Evolutionary conservation across 2,329 filamentous ascomycete species (phyloP), one percentile per base, ranked within the genome.

Genomic region (Aureobasidium sp.): DNA sequence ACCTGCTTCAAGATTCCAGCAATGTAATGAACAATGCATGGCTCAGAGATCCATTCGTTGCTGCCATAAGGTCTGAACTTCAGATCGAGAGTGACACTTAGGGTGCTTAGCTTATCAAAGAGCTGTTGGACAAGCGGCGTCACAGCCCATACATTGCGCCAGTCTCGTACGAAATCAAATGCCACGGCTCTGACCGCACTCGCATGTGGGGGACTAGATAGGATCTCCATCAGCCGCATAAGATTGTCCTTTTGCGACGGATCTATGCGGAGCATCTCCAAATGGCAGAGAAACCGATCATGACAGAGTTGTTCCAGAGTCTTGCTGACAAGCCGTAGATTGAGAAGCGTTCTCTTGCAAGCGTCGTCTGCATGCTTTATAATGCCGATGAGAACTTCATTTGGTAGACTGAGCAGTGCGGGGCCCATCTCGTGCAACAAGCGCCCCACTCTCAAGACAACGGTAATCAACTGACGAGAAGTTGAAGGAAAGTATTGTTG

Each of bases 41-140:
- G 51, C 13, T 55, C 51, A 5, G 51, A 55, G 36, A 55, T 55
- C 36, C 51, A 55, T n/a, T 55, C 51, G 15, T 41, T 55, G 26
- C 37, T 41, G 26, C 51, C 51, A 32, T 55, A 43, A 41, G 51
- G 51, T 12, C 37, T 55, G 24, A 55, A 41, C 6, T 41, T 52
- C 20, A 52, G 34, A 34, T 52, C 50, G 34, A 52, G 29, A 6
- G 26, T 29, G 15, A 41, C 36, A 20, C 20, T 13, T 2, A 52
- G 24, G 3, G 50, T n/a, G 32, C 50, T 39, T 17, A 52, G 20
- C 13, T 37, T 39, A 24, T 52, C 50, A 15, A 52, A 52, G 13
- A 52, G 50, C n/a, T 39, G 20, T 39, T 52, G 50, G 12, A 52
- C 50, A 5, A 52, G 20, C 12, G 50, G 32, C 6, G 29, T 52